Base-by-base conservation (phyloP, 1,139 yeast species). In the Saccharomyces hybrid region DNA sequence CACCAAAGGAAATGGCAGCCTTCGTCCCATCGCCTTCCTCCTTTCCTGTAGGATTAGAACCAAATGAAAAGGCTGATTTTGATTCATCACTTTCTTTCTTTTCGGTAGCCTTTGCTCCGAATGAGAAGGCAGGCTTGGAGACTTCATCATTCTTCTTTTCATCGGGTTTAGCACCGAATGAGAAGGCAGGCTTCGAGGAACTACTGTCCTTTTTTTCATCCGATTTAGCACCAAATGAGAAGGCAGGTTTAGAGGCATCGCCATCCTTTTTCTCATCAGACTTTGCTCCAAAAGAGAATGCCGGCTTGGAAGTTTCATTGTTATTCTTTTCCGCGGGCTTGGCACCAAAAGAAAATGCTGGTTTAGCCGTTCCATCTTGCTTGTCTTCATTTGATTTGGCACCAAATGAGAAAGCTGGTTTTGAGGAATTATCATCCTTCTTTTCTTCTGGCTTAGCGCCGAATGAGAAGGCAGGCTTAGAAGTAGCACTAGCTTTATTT, bases 321-420 rank as follows among this genome's bases (percentile, higher is more conserved):
- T 55, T 54, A 34, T 61, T 55, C 32, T 55, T 52, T 38, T 58
- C 54, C 3, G 54, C 58, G 13, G 58, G 60, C 13, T 48, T 19
- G 16, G 46, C 16, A 47, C 56, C 55, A 16, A 29, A 16, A 13
- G 66, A 57, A 49, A 61, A 60, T 0, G 62, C 58, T 11, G 70
- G 62, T 46, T 58, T 57, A 4, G 55, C 67, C 4, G 72, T 64
- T 50, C 62, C 68, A 32, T 62, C 54, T 7, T 51, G 53, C 38
- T 59, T 59, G 42, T 52, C 49, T 3, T 54, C 56, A 5, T 56
- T 47, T 5, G 62, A 51, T 8, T 67, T 58, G 44, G 69, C 66
- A 26, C 75, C 75, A 55, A 71, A 73, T 7, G 69, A 63, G 53
- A 69, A 67, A 8, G 68, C 66, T 48, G 61, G 52, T 23, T 57